Evolutionary conservation across 176 grass and related monocot genomes (phyloP).

Genomic region (Tillandsia leiboldiana): DNA sequence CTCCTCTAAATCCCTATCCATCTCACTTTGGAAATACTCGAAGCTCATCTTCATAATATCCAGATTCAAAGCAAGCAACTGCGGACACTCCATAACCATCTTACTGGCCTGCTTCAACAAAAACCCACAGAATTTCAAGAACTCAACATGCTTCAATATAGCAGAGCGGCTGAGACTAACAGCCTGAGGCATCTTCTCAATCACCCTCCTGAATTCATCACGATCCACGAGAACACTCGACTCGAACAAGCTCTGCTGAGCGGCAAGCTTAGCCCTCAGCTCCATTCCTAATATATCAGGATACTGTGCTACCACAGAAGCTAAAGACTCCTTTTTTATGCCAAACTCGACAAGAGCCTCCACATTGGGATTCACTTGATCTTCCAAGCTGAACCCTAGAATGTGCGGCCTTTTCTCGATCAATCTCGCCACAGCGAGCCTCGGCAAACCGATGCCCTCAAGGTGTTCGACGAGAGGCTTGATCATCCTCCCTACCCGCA

Average conservation of each 20-base stretch:
- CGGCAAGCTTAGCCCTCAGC: slow-evolving; percentile 39
- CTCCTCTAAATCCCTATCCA: slow-evolving; percentile 57
- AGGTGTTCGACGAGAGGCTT: slow-evolving; percentile 68
- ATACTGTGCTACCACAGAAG: slow-evolving; percentile 41
- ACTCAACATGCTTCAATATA: slow-evolving; percentile 57
- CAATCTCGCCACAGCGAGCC: slow-evolving; percentile 33
- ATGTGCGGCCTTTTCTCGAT: slow-evolving; percentile 51
- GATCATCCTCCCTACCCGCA: slow-evolving; percentile 64
- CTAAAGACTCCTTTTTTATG: slow-evolving; percentile 44
- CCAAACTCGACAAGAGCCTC: slow-evolving; percentile 43
- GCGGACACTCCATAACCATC: slow-evolving; percentile 55
- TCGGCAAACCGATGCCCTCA: slow-evolving; percentile 45
- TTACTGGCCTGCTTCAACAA: slow-evolving; percentile 49
- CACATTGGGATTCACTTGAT: slow-evolving; percentile 49
- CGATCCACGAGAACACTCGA: slow-evolving; percentile 39
- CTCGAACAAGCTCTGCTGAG: slow-evolving; percentile 52
- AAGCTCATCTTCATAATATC: slow-evolving; percentile 75
- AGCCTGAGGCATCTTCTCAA: slow-evolving; percentile 68
- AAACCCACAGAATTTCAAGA: slow-evolving; percentile 48
- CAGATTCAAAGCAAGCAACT: slow-evolving; percentile 57
- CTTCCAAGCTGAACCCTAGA: slow-evolving; percentile 52
- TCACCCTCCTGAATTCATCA: slow-evolving; percentile 57
- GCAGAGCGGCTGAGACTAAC: slow-evolving; percentile 49
- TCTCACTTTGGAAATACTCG: slow-evolving; percentile 56
- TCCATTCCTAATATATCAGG: slow-evolving; percentile 53